phyloP scores from a whole-genome alignment of 371 early-diverging fungal genomes.

The Funneliformis caledonium region DNA sequence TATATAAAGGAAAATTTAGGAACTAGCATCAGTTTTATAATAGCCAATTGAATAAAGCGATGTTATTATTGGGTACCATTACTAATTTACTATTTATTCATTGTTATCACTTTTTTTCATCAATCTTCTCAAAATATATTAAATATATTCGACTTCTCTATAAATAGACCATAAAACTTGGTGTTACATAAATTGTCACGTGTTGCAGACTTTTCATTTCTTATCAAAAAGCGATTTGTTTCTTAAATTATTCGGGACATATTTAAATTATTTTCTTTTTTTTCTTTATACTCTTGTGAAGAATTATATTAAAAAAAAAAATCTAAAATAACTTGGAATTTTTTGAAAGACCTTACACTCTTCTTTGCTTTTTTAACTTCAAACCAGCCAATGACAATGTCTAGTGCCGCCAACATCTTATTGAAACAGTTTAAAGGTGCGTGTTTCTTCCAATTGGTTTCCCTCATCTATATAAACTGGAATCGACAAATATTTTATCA shows the following conservation, averaged over 20 bases:
- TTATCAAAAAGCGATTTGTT: neutral
- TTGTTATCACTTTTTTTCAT: too few relatives aligned
- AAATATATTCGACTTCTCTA: too few relatives aligned
- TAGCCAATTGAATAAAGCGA: too few relatives aligned
- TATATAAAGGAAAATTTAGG: too few relatives aligned
- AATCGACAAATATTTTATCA: neutral
- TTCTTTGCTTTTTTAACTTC: neutral
- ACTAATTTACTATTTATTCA: too few relatives aligned
- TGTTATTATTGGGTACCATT: too few relatives aligned
- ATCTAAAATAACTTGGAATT: neutral
- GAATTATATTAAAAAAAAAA: neutral
- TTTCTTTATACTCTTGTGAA: too few relatives aligned
- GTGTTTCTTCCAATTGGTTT: neutral
- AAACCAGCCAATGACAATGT: slow-evolving; percentile 22
- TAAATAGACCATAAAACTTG: too few relatives aligned
- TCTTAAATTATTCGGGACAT: neutral
- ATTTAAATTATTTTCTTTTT: too few relatives aligned
- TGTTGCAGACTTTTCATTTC: neutral
- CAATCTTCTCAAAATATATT: too few relatives aligned
- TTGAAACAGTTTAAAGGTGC: slow-evolving; percentile 62
- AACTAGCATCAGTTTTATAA: too few relatives aligned
- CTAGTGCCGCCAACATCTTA: slow-evolving; percentile 59
- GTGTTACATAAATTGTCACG: slow-evolving; percentile 3
- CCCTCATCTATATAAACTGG: neutral
- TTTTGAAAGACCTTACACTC: neutral